Percentiles rank a stretch among this genome's conserved stretches.
phyloP scores from a whole-genome alignment of 1,139 yeast genomes.

The Debaryomycetaceae sp. region DNA sequence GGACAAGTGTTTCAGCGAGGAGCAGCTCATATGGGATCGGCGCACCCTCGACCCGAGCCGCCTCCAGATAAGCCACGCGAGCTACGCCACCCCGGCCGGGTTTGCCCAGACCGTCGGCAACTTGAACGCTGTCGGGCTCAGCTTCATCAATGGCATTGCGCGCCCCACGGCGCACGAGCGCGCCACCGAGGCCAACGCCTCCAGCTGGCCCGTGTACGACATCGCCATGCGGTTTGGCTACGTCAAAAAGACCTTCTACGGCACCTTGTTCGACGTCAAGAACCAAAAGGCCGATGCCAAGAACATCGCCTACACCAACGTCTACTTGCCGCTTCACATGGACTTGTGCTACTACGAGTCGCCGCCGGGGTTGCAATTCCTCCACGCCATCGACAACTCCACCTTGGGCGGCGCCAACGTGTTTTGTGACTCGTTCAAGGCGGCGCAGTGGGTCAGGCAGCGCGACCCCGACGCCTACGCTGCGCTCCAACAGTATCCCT shows the following conservation, averaged over 20 bases:
- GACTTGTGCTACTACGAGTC: slow-evolving; percentile 76
- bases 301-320: slow-evolving; percentile 69
- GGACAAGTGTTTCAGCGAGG: slow-evolving; percentile 31
- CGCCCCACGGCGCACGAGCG: slow-evolving; percentile 17
- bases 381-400: slow-evolving; percentile 63
- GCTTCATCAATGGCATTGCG: slow-evolving; percentile 54
- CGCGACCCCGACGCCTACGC: slow-evolving; percentile 60
- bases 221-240: slow-evolving; percentile 67
- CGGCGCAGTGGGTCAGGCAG: slow-evolving; percentile 52
- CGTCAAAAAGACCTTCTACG: slow-evolving; percentile 70
- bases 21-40: slow-evolving; percentile 41
- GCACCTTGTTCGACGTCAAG: slow-evolving; percentile 67
- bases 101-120: slow-evolving; percentile 40
- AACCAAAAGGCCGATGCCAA: slow-evolving; percentile 55
- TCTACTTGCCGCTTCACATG: slow-evolving; percentile 73
- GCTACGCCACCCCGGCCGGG: slow-evolving; percentile 31
- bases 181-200: slow-evolving; percentile 26
- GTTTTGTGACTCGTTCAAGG: slow-evolving; percentile 72
- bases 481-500: slow-evolving; percentile 61
- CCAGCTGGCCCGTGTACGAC: slow-evolving; percentile 37
- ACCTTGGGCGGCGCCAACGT: slow-evolving; percentile 68
- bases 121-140: slow-evolving; percentile 56
- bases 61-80: slow-evolving; percentile 32
- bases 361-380: slow-evolving; percentile 76
- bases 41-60: slow-evolving; percentile 12